phyloP scores from a whole-genome alignment of 1,284 basidiomycete genomes.

The Salmacisia buchloeana region DNA sequence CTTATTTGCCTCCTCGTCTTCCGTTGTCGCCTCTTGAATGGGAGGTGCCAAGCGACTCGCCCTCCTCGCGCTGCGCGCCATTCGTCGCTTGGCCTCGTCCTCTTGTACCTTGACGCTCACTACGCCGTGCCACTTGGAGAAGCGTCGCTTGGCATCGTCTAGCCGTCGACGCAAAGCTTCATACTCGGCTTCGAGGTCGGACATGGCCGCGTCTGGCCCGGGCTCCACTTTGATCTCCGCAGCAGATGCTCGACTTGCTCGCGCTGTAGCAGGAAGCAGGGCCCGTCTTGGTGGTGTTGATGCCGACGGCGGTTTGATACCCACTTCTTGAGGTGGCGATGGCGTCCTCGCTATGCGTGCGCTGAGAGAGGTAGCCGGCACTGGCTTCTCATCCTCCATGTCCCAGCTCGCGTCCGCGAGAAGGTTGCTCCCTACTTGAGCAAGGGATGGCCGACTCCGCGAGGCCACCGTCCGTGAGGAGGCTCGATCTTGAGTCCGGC shows the following conservation, averaged over 20 bases:
- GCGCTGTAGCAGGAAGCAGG: background rate
- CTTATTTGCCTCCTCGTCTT: background rate
- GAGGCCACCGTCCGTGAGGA: no score
- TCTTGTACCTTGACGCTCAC: background rate
- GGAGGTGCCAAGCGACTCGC: background rate
- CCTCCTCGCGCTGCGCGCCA: background rate
- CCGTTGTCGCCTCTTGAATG: background rate
- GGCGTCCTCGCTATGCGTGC: background rate
- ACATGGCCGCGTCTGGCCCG: background rate
- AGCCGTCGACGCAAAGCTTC: background rate
- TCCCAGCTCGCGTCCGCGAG: constrained; percentile 5
- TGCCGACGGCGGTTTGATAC: background rate
- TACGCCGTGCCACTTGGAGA: background rate
- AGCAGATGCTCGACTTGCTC: background rate
- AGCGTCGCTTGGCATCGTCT: background rate
- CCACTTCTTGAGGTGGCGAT: no score
- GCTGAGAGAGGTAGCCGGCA: background rate
- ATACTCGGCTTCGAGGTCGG: constrained; percentile 2
- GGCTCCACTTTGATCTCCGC: background rate
- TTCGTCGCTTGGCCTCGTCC: background rate
- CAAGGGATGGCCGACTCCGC: no score
- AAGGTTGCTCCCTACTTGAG: no score
- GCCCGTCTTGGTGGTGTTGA: background rate
- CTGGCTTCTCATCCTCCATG: no score
- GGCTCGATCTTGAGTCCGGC: no score